A percentile compares a stretch with the other conserved stretches of the same genome.
Conservation (phyloP, 495 filamentous ascomycete species). For the Daldinia concentrica region DNA sequence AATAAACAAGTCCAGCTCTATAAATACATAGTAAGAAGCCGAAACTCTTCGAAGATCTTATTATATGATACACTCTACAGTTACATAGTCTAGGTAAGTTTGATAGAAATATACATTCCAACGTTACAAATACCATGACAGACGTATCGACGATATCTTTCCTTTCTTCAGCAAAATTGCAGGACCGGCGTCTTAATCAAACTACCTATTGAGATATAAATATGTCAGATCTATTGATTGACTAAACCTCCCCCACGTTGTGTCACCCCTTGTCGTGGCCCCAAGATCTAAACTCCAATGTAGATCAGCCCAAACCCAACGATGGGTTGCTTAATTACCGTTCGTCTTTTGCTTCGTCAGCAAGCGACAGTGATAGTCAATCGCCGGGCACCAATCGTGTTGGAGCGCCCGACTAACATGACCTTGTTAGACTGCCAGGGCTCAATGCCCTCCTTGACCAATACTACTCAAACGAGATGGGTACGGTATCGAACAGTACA, state of each 20-base stretch:
- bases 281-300: slow-evolving; percentile 33
- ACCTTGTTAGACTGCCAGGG: slow-evolving; percentile 4
- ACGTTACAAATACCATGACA: background rate
- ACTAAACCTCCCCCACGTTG: slow-evolving; percentile 29
- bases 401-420: background rate
- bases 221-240: slow-evolving; percentile 23
- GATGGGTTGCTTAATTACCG: slow-evolving; percentile 29
- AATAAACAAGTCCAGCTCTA: background rate
- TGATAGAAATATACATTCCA: background rate
- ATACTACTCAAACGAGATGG: background rate
- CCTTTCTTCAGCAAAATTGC: background rate
- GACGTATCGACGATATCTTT: background rate
- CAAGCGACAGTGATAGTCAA: slow-evolving; percentile 11
- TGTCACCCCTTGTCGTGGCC: slow-evolving; percentile 33
- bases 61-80: too few species aligned
- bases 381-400: slow-evolving; percentile 10
- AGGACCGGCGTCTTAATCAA: background rate
- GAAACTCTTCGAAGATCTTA: background rate
- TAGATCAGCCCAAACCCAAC: slow-evolving; percentile 37
- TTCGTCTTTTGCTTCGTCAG: slow-evolving; percentile 33
- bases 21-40: background rate
- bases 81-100: background rate
- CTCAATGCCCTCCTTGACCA: slow-evolving; percentile 10
- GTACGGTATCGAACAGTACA: background rate
- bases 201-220: slow-evolving; percentile 1